Conservation (phyloP, 768 basidiomycete genomes). For the Holtermannia corniformis region DNA sequence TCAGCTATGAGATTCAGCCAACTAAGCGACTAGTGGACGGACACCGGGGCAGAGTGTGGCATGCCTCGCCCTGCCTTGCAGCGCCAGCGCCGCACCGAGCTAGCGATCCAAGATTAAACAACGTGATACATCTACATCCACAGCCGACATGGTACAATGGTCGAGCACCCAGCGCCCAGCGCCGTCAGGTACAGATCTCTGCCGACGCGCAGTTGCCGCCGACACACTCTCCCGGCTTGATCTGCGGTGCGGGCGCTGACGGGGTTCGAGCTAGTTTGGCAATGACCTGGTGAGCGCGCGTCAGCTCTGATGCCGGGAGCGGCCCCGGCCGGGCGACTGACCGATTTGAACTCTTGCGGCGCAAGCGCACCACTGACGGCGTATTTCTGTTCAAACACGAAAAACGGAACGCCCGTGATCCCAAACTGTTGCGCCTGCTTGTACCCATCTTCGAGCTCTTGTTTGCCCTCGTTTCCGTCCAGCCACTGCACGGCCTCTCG, state of each 20-base stretch:
- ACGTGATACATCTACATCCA: too few species aligned
- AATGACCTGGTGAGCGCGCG: neutral
- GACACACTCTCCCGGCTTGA: neutral
- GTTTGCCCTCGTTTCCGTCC: conserved; percentile 10
- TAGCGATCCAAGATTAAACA: too few species aligned
- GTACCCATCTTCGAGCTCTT: conserved; percentile 57
- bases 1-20: too few species aligned
- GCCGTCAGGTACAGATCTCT: neutral
- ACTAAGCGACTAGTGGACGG: too few species aligned
- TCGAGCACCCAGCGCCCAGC: too few species aligned
- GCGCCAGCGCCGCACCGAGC: too few species aligned
- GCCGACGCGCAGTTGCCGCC: neutral
- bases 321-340: too few species aligned
- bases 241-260: neutral
- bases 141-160: too few species aligned
- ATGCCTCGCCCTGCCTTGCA: too few species aligned
- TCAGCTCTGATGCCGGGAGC: too few species aligned
- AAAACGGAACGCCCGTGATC: conserved; percentile 69
- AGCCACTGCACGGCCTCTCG: conserved; percentile 46
- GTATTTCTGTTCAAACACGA: conserved; percentile 69
- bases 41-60: neutral
- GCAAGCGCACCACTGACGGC: conserved; percentile 65
- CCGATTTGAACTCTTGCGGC: conserved; percentile 51
- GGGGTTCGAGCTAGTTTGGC: neutral
- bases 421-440: conserved; percentile 56